Evolutionary conservation across 495 filamentous ascomycete genomes (phyloP), one percentile per base, ranked within the genome.

Genomic region (Neurospora cerealis): DNA sequence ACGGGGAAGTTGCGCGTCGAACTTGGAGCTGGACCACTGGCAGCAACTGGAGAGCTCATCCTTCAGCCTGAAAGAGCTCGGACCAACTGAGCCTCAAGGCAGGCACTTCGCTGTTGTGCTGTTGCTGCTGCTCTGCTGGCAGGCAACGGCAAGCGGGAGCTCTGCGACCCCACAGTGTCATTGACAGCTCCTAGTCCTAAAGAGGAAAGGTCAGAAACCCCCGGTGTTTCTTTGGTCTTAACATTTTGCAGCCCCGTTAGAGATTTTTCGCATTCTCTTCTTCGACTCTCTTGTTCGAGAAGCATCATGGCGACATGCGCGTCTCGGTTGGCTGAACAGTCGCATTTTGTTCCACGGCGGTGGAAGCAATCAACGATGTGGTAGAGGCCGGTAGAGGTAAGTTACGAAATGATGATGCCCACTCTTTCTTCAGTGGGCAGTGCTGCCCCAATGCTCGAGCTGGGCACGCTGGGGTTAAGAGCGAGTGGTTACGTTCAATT

Each of bases 1-100:
- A 77, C 76, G 74, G 77, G 73, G 76, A 70, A 79, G 79, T 80
- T 83, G 81, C 81, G 81, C 78, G 81, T 83, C 79, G 76, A 74
- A 37, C 70, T 60, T 60, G 46, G 71, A 72, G 72, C 73, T 66
- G 69, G 71, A 70, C 73, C 54, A 62, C 69, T 44, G 72, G 9
- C 71, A 21, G 48, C 70, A 42, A 60, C 73, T 72, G 54, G 73
- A 70, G 32, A 42, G 69, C 73, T 77, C 73, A 70, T 66, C 75
- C 74, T 41, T 41, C 71, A 75, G 71, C 77, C 73, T 75, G 70
- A 72, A 72, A 70, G 75, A 73, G 78, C 79, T 80, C 77, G 77
- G 79, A 75, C 79, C 79, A 80, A 28, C 78, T 69, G 42, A 37
- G 46, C 37, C 21, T 46, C 48, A 21, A 70, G 46, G 44, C 28